phyloP scores from a whole-genome alignment of 768 basidiomycete species.

The Boletellus ananas region DNA sequence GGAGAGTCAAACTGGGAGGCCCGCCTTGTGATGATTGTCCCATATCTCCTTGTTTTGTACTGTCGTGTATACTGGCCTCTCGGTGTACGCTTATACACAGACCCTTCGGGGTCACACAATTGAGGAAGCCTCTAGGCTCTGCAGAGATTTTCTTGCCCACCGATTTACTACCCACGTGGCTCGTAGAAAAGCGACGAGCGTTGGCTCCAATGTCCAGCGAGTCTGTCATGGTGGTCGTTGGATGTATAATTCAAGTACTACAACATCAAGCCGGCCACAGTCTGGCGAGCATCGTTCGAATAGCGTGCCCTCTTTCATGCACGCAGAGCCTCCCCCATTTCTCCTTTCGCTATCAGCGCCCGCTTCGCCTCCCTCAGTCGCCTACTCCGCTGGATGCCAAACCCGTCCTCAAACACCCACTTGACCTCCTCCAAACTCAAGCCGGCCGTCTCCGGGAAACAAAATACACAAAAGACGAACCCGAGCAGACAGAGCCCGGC shows the following conservation, averaged over 20 bases:
- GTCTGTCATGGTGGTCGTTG: too few relatives aligned
- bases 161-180: too few relatives aligned
- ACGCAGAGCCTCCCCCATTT: not conserved
- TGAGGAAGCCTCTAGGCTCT: too few relatives aligned
- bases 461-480: constrained; percentile 62
- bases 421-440: constrained; percentile 65
- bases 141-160: too few relatives aligned
- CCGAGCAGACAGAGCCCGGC: constrained; percentile 68
- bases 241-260: too few relatives aligned
- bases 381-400: constrained; percentile 58
- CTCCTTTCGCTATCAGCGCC: constrained; percentile 1
- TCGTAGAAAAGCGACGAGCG: too few relatives aligned
- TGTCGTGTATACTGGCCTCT: too few relatives aligned
- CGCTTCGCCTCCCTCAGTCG: constrained; percentile 35
- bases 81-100: too few relatives aligned
- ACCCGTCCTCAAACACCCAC: constrained; percentile 58
- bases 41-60: too few relatives aligned
- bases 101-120: too few relatives aligned
- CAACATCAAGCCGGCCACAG: too few relatives aligned
- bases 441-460: constrained; percentile 80
- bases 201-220: too few relatives aligned
- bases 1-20: not conserved
- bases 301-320: not conserved
- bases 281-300: not conserved
- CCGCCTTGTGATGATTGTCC: not conserved